Conservation (phyloP, 768 basidiomycete genomes). For the Ramaria sp. region DNA sequence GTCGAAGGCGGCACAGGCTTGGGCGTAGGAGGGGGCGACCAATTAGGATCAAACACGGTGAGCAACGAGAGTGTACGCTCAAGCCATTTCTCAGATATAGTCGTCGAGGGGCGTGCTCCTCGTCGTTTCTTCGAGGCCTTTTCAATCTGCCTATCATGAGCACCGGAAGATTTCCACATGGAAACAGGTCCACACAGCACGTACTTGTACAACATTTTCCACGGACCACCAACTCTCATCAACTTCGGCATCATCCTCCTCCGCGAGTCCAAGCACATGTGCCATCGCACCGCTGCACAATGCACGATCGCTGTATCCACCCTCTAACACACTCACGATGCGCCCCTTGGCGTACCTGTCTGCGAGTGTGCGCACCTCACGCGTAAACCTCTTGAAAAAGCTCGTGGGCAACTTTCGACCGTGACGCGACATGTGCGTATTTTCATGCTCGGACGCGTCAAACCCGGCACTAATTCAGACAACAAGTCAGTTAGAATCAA, state of each 20-base stretch:
- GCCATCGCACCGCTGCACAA: slow-evolving; percentile 77
- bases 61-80: slow-evolving; percentile 42
- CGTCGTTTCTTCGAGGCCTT: slow-evolving; percentile 51
- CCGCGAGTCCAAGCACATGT: slow-evolving; percentile 53
- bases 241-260: slow-evolving; percentile 15
- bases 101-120: slow-evolving; percentile 29
- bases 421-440: slow-evolving; percentile 84
- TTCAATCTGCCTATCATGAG: slow-evolving; percentile 39
- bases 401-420: slow-evolving; percentile 77
- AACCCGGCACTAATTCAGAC: slow-evolving; percentile 63
- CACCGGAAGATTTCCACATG: neutral
- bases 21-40: slow-evolving; percentile 12
- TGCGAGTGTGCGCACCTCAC: slow-evolving; percentile 56
- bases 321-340: slow-evolving; percentile 84
- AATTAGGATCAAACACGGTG: slow-evolving; percentile 27
- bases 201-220: slow-evolving; percentile 48
- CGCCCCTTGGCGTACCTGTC: slow-evolving; percentile 54
- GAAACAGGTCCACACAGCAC: slow-evolving; percentile 11
- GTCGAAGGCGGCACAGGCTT: slow-evolving; percentile 25
- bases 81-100: slow-evolving; percentile 41
- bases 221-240: slow-evolving; percentile 52
- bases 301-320: slow-evolving; percentile 89
- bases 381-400: slow-evolving; percentile 78
- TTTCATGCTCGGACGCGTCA: slow-evolving; percentile 91
- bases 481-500: neutral